Evolutionary conservation across 768 basidiomycete species (phyloP), one percentile per base, ranked within the genome.

Genomic region (Lactarius deliciosus): DNA sequence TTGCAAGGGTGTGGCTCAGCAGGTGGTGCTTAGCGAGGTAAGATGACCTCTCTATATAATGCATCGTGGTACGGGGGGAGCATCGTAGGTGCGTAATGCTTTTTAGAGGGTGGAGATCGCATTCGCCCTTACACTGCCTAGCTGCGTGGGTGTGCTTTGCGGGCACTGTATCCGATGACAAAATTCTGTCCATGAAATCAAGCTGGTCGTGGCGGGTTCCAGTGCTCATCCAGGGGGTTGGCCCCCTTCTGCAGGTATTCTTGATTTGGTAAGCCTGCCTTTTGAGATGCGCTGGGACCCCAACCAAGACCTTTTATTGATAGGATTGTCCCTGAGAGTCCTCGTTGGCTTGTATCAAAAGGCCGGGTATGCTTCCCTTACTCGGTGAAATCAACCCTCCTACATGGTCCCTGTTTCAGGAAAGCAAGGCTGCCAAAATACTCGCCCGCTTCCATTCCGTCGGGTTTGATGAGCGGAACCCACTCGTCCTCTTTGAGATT

Each of bases 61-160:
- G 81, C 87, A 0, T 82, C 81, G 58, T 92, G 90, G 90, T 91
- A 91, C 74, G 71, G 87, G 41, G 90, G 91, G 11, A 86, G 86
- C 66, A 86, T 90, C 65, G 75, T 86, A 45, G 84, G 86, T 73
- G 57, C 63, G 68, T 83, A 28, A 53, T 13, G 28, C 34, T 16
- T 43, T 34, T 1, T 79, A 77, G 77, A 78, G 72, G 56, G 22
- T 25, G 50, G 22, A 25, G 73, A 71, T 45, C 30, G 3, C 28
- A 38, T 25, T 30, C 30, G n/a, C 32, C 40, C 54, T 47, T 36
- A 45, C 40, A 16, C 18, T 30, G 6, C 45, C 47, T 69, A 79
- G 80, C 81, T 50, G 78, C 80, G 28, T 85, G 83, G 84, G 73
- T 77, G 16, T 82, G 80, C 59, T 81, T 80, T 72, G 79, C 25